Conservation (phyloP, 2,329 filamentous ascomycete species). For the Alternaria gaisen region DNA sequence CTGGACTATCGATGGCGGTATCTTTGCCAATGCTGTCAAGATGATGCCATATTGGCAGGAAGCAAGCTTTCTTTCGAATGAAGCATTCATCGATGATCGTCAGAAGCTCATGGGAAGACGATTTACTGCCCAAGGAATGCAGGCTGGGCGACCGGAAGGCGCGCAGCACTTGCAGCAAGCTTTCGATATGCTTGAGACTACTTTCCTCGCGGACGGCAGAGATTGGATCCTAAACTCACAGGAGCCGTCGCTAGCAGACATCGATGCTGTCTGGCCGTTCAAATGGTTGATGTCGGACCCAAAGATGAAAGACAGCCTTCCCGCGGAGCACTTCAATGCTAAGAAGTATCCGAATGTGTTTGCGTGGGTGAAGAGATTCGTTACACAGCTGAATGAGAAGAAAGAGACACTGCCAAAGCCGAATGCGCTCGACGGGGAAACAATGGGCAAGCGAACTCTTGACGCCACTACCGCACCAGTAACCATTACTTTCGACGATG, state of each 20-base stretch:
- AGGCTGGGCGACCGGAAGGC: conserved; percentile 62
- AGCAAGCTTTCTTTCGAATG: conserved; percentile 63
- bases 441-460: conserved; percentile 54
- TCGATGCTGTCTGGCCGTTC: conserved; percentile 74
- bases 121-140: conserved; percentile 53
- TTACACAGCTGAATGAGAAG: conserved; percentile 56
- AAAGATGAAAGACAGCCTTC: conserved; percentile 61
- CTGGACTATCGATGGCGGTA: conserved; percentile 64
- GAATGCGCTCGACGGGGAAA: conserved; percentile 47
- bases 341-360: conserved; percentile 67
- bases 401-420: conserved; percentile 51
- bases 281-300: conserved; percentile 66
- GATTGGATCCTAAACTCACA: conserved; percentile 68
- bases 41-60: conserved; percentile 67
- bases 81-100: conserved; percentile 68
- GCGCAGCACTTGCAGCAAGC: conserved; percentile 63
- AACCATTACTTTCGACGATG: conserved; percentile 56
- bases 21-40: conserved; percentile 64
- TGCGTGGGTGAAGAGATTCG: conserved; percentile 72
- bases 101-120: conserved; percentile 55
- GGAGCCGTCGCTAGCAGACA: conserved; percentile 68
- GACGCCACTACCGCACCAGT: conserved; percentile 57
- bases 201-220: conserved; percentile 71
- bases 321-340: conserved; percentile 61
- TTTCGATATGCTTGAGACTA: conserved; percentile 68